Evolutionary conservation across 306 rosid genomes (phyloP).

Genomic region (Prunus persica): DNA sequence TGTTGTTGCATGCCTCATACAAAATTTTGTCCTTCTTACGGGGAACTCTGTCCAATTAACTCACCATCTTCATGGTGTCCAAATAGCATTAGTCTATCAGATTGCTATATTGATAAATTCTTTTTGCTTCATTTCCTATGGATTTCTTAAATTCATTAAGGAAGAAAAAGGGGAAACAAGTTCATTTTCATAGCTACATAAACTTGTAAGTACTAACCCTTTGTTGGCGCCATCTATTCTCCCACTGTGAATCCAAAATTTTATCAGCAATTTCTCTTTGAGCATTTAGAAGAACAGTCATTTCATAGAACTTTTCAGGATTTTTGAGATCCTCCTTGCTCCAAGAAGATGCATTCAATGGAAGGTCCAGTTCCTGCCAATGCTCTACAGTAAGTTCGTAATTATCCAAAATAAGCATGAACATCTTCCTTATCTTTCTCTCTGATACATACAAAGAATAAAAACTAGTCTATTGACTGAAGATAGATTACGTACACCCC

Average conservation of each 20-base stretch:
- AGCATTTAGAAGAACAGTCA: constrained; percentile 92
- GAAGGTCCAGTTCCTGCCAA: constrained; percentile 83
- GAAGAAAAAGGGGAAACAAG: background rate
- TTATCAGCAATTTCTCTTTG: constrained; percentile 91
- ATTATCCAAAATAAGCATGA: background rate
- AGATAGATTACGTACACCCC: constrained; percentile 73
- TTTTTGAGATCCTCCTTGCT: constrained; percentile 79
- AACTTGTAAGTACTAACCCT: constrained; percentile 51
- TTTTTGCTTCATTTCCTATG: background rate
- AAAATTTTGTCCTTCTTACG: background rate
- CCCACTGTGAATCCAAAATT: constrained; percentile 91
- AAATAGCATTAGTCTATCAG: background rate
- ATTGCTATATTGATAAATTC: background rate
- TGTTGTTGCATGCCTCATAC: background rate
- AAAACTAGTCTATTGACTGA: background rate
- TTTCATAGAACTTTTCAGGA: constrained; percentile 77
- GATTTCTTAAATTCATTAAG: background rate
- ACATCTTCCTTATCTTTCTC: constrained; percentile 7
- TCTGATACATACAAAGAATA: background rate
- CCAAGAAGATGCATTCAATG: constrained; percentile 89
- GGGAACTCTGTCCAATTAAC: background rate
- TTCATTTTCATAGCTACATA: background rate
- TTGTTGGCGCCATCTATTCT: constrained; percentile 86
- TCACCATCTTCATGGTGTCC: background rate
- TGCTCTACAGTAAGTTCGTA: constrained; percentile 35